Percentiles rank a stretch among this genome's conserved stretches.
phyloP scores from a whole-genome alignment of 1,139 yeast genomes.

The Geotrichum restrictum region DNA sequence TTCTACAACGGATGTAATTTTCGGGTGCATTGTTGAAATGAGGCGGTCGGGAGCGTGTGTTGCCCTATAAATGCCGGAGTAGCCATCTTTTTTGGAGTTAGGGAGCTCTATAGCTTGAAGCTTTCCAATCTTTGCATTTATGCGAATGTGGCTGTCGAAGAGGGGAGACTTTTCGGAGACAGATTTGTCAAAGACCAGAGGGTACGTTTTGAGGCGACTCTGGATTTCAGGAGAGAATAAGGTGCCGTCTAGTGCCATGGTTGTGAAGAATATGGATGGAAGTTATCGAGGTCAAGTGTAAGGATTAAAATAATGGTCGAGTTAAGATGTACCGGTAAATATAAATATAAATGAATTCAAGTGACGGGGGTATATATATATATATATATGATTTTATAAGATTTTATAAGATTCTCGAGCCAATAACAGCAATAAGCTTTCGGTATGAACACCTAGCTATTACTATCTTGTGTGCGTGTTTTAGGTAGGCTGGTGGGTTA shows the following conservation, averaged over 20 bases:
- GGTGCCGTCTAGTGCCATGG: constrained; percentile 11
- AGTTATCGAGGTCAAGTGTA: too few species aligned
- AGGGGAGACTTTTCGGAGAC: constrained; percentile 7
- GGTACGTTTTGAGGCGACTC: constrained; percentile 18
- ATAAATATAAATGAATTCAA: too few species aligned
- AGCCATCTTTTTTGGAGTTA: constrained; percentile 47
- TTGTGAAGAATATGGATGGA: too few species aligned
- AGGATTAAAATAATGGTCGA: too few species aligned
- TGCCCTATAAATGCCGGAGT: constrained; percentile 54
- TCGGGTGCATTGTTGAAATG: constrained; percentile 48
- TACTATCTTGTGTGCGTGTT: too few species aligned
- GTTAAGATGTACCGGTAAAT: too few species aligned
- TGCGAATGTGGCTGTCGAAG: not conserved
- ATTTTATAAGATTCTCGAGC: too few species aligned
- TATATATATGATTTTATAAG: too few species aligned
- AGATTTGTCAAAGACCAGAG: constrained; percentile 10
- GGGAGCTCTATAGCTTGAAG: constrained; percentile 46
- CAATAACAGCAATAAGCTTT: too few species aligned
- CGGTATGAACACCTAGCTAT: too few species aligned
- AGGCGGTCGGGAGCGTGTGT: constrained; percentile 40
- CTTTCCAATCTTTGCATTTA: constrained; percentile 22
- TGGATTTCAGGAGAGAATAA: constrained; percentile 20
- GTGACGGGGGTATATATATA: too few species aligned
- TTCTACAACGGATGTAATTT: constrained; percentile 49
- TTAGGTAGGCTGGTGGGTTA: too few species aligned